Evolutionary conservation across 108 stramenopile genomes (phyloP).

Genomic region (Cyclotella choctawhatcheeana): DNA sequence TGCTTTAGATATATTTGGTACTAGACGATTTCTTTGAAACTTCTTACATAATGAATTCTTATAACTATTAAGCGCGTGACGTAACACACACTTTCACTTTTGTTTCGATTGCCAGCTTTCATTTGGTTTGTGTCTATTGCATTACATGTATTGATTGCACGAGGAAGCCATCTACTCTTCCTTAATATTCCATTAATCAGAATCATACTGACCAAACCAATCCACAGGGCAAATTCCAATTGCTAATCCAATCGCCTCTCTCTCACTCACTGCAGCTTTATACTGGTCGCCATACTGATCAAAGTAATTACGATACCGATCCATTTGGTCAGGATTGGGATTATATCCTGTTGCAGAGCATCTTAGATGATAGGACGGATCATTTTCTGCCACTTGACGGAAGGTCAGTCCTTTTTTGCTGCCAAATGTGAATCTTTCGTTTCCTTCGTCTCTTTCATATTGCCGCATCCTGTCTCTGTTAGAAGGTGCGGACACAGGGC

Average conservation of each 20-base stretch:
- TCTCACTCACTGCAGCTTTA: too few relatives aligned
- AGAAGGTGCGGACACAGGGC: neutral
- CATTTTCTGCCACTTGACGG: neutral
- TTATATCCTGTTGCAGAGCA: neutral
- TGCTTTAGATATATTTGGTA: constrained; percentile 49
- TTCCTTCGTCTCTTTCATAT: neutral
- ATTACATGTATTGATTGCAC: too few relatives aligned
- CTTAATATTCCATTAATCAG: too few relatives aligned
- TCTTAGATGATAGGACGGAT: neutral
- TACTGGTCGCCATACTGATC: neutral
- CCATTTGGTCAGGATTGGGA: neutral
- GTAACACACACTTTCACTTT: too few relatives aligned
- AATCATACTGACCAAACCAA: too few relatives aligned
- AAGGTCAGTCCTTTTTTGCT: neutral
- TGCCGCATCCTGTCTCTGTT: neutral
- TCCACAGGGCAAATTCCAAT: too few relatives aligned
- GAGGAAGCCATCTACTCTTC: too few relatives aligned
- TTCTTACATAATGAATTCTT: too few relatives aligned
- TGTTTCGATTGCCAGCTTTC: too few relatives aligned
- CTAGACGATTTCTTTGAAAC: constrained; percentile 31
- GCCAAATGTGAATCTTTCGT: neutral
- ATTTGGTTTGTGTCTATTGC: too few relatives aligned
- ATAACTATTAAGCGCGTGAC: too few relatives aligned
- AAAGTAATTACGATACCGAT: neutral
- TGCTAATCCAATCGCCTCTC: too few relatives aligned